phyloP scores from a whole-genome alignment of 2,329 filamentous ascomycete species.

The Fusarium praegraminearum region DNA sequence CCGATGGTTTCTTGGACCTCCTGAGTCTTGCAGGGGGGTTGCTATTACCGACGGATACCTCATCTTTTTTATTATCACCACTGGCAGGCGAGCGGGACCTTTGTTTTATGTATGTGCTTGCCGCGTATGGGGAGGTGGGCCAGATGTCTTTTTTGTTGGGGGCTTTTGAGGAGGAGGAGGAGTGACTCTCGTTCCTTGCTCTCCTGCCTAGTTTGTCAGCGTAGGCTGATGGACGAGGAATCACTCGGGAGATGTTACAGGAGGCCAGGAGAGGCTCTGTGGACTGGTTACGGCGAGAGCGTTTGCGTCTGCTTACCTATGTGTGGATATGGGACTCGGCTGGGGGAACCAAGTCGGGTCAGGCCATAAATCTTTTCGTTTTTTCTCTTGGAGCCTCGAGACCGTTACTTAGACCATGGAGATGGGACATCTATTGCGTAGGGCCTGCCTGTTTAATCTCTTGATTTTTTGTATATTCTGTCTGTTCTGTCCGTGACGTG shows the following conservation, averaged over 20 bases:
- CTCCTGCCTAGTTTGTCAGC: conserved; percentile 45
- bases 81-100: conserved; percentile 51
- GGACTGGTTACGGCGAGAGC: conserved; percentile 41
- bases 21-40: conserved; percentile 35
- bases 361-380: conserved; percentile 63
- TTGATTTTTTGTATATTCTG: conserved; percentile 45
- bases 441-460: conserved; percentile 51
- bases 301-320: conserved; percentile 45
- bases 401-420: conserved; percentile 55
- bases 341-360: conserved; percentile 49
- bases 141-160: conserved; percentile 49
- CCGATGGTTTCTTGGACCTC: conserved; percentile 37
- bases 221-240: conserved; percentile 49
- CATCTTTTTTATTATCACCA: conserved; percentile 49
- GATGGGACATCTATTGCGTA: conserved; percentile 52
- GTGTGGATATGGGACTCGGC: conserved; percentile 44
- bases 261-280: conserved; percentile 33
- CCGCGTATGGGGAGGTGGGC: conserved; percentile 49
- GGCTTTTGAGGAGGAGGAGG: conserved; percentile 45
- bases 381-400: conserved; percentile 56
- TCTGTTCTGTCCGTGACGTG: not conserved
- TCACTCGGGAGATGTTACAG: conserved; percentile 40
- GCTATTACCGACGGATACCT: conserved; percentile 44
- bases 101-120: conserved; percentile 54
- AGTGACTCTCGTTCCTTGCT: conserved; percentile 44